Evolutionary conservation across 345 rosid genomes (phyloP), one percentile per base, ranked within the genome.

Genomic region (Rhodamnia argentea): DNA sequence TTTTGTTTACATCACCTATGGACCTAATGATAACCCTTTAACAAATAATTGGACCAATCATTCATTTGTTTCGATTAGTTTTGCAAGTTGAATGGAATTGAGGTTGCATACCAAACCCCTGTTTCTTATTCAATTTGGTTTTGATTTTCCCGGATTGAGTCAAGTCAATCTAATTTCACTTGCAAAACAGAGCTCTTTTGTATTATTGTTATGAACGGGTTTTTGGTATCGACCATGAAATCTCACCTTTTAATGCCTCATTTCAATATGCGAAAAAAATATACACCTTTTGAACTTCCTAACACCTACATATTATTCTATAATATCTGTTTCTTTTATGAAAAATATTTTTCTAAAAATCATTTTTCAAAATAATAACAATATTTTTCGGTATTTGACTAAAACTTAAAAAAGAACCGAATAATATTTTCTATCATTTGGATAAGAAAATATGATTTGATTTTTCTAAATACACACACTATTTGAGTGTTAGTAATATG

Each of bases 61-160:
- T 62, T 62, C 40, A 37, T 27, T 27, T 29, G 1, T 14, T 16
- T 22, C 23, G 12, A 32, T 9, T 3, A 32, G 9, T 8, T 32
- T 70, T 32, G 0, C 2, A 1, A 70, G 78, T 23, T 1, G 10
- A 10, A 32, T 18, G 0, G 1, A 4, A 16, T 32, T 3, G 24
- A 70, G 78, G 6, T 32, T 9, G 13, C 47, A 16, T 16, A 4
- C 22, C 12, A 15, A 2, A 37, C 15, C 42, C 3, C 3, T 18
- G 1, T 32, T 32, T 18, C 18, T 32, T 4, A 13, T 1, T 70
- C 18, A 22, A 70, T 32, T 32, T 37, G 5, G 24, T 70, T 29
- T 29, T 0, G 1, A 7, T 29, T 62, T 62, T 32, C 6, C 15
- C 29, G 6, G 5, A 27, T 3, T 11, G 13, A 9, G 0, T 70